Conservation (phyloP, 1,139 yeast species). For the Magnusiomyces clavatus region DNA sequence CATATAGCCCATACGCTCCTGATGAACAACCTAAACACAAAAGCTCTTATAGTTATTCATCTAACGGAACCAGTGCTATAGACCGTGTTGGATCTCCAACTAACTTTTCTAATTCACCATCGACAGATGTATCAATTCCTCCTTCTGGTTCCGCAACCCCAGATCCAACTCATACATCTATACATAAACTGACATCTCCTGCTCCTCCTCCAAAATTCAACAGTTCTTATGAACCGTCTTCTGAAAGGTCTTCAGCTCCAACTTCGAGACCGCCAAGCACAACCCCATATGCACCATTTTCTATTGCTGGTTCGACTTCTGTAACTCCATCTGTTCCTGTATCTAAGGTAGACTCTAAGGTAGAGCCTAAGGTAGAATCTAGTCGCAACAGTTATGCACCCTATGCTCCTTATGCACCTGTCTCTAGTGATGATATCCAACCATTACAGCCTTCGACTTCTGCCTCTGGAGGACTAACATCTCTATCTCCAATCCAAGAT, state of each 20-base stretch:
- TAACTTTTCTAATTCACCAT: too few species aligned
- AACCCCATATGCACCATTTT: too few species aligned
- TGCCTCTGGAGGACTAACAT: background rate
- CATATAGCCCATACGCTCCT: background rate
- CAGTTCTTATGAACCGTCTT: background rate
- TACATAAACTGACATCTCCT: too few species aligned
- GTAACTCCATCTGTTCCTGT: slow-evolving; percentile 3
- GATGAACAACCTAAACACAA: background rate
- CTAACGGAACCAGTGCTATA: too few species aligned
- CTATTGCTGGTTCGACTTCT: background rate
- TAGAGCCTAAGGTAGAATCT: background rate
- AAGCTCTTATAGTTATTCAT: too few species aligned
- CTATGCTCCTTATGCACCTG: slow-evolving; percentile 1
- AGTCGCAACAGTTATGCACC: background rate
- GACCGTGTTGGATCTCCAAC: too few species aligned
- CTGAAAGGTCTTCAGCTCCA: background rate
- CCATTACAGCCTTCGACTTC: background rate
- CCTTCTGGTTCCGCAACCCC: too few species aligned
- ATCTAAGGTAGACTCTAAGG: background rate
- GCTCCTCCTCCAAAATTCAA: too few species aligned
- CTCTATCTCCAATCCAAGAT: background rate
- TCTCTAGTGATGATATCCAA: background rate
- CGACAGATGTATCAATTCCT: too few species aligned
- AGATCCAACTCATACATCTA: too few species aligned
- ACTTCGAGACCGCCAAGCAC: background rate